Conservation (phyloP, 257 asterid species). For the Orobanche coerulescens region DNA sequence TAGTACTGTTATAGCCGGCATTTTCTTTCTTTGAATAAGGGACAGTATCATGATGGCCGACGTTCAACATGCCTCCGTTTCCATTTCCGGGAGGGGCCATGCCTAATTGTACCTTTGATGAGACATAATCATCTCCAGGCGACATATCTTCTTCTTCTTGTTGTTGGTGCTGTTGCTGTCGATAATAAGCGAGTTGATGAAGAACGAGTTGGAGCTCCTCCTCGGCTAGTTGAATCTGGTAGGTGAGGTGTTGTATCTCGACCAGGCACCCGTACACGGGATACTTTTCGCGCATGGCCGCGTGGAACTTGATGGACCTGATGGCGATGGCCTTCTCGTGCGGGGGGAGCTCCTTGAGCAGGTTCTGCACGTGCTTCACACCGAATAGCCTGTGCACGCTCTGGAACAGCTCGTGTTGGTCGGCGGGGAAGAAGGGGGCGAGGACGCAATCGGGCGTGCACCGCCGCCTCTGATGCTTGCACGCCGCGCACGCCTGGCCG, state of each 20-base stretch:
- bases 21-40: constrained; percentile 10
- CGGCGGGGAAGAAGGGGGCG: constrained; percentile 76
- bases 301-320: constrained; percentile 59
- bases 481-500: constrained; percentile 77
- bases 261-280: constrained; percentile 65
- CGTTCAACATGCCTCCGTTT: constrained; percentile 19
- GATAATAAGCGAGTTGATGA: constrained; percentile 40
- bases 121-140: constrained; percentile 25
- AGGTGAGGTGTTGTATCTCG: constrained; percentile 41
- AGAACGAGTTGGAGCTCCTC: constrained; percentile 55
- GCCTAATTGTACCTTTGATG: constrained; percentile 46
- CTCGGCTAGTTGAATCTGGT: constrained; percentile 37
- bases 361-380: constrained; percentile 49
- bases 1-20: background rate
- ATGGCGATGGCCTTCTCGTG: constrained; percentile 41
- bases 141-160: constrained; percentile 36
- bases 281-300: constrained; percentile 48
- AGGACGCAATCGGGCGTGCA: constrained; percentile 59
- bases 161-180: constrained; percentile 43
- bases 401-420: constrained; percentile 55
- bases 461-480: constrained; percentile 69
- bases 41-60: constrained; percentile 28
- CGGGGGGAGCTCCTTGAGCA: constrained; percentile 39
- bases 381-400: constrained; percentile 75
- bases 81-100: constrained; percentile 30